phyloP scores from a whole-genome alignment of 1,139 yeast species.

The Meyerozyma sp. region DNA sequence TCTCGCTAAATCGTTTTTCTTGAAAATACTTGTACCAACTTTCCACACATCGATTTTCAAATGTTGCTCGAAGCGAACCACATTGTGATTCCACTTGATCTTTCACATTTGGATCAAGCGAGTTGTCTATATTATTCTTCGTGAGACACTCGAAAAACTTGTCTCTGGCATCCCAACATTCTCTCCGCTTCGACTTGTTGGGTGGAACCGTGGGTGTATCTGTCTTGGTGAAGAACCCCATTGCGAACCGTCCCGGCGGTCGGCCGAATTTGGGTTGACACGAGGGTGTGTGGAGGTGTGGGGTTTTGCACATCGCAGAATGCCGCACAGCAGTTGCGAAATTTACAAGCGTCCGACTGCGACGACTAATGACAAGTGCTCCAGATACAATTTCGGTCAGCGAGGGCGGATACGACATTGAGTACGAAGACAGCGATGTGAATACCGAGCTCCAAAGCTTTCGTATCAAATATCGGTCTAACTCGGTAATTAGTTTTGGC shows the following conservation, averaged over 20 bases:
- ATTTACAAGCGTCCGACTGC: not conserved
- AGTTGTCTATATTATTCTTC: slow-evolving; percentile 37
- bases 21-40: slow-evolving; percentile 44
- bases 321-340: not conserved
- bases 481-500: slow-evolving; percentile 12
- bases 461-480: slow-evolving; percentile 17
- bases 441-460: slow-evolving; percentile 14
- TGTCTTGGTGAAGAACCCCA: slow-evolving; percentile 33
- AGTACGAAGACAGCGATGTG: slow-evolving; percentile 12
- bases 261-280: not conserved
- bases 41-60: slow-evolving; percentile 38
- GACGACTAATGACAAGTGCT: not conserved
- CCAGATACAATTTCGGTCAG: not conserved
- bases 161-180: slow-evolving; percentile 45
- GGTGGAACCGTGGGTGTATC: slow-evolving; percentile 31
- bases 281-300: slow-evolving; percentile 1
- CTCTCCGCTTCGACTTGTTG: slow-evolving; percentile 31
- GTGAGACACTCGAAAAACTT: slow-evolving; percentile 37
- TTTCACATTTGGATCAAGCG: slow-evolving; percentile 34
- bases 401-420: slow-evolving; percentile 11
- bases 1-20: slow-evolving; percentile 41
- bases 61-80: slow-evolving; percentile 29
- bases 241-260: slow-evolving; percentile 5
- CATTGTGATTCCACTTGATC: slow-evolving; percentile 29
- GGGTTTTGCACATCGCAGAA: not conserved